Percentiles rank a stretch among this genome's conserved stretches.
phyloP scores from a whole-genome alignment of 257 asterid species.

The Pogostemon cablin region DNA sequence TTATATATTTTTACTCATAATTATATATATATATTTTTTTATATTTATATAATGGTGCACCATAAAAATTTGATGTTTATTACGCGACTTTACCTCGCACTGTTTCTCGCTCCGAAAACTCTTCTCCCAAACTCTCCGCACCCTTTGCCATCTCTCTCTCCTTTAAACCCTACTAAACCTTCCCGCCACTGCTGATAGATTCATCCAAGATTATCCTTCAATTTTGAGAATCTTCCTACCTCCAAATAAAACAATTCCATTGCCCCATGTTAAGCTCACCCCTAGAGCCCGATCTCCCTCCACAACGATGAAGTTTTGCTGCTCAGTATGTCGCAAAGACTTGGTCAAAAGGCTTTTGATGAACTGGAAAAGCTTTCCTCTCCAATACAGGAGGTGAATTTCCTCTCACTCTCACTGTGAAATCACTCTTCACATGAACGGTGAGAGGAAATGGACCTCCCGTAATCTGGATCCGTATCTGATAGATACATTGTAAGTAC shows the following conservation, averaged over 20 bases:
- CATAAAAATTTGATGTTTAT: too few species aligned
- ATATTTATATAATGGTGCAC: too few species aligned
- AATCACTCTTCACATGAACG: too few species aligned
- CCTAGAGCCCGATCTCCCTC: slow-evolving; percentile 48
- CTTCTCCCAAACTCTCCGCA: slow-evolving; percentile 68
- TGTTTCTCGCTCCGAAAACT: slow-evolving; percentile 63
- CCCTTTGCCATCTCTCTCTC: slow-evolving; percentile 59
- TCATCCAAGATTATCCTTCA: slow-evolving; percentile 66
- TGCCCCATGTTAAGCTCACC: slow-evolving; percentile 76
- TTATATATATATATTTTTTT: too few species aligned
- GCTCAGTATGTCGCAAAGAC: slow-evolving; percentile 47
- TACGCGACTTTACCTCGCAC: slow-evolving; percentile 47
- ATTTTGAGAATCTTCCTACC: slow-evolving; percentile 75
- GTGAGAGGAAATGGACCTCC: too few species aligned
- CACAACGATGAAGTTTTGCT: slow-evolving; percentile 64
- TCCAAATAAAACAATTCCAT: slow-evolving; percentile 47
- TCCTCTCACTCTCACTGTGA: too few species aligned
- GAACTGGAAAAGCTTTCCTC: slow-evolving; percentile 57
- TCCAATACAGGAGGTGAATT: too few species aligned
- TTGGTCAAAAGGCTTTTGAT: slow-evolving; percentile 67
- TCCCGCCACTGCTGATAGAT: slow-evolving; percentile 62
- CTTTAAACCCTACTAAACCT: slow-evolving; percentile 63
- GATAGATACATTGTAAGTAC: slow-evolving; percentile 58
- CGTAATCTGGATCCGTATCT: slow-evolving; percentile 33
- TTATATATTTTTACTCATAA: too few species aligned